Percentiles rank a stretch among this genome's conserved stretches.
Evolutionary conservation across 768 basidiomycete species (phyloP).

Genomic region (Lactarius tabidus): DNA sequence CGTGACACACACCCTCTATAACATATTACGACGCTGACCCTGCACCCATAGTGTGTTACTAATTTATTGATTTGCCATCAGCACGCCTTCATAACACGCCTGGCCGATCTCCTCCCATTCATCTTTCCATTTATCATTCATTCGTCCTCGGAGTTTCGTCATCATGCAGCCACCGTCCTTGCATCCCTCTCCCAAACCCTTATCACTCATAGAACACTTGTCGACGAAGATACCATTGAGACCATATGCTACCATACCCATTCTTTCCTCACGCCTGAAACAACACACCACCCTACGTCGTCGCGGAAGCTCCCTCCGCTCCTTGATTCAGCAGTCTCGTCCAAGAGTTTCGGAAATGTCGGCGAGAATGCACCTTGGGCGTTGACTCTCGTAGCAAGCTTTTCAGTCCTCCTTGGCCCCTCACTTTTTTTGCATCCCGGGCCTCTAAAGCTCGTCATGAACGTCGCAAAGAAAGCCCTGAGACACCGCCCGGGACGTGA

Average conservation of each 20-base stretch:
- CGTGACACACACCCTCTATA: not conserved
- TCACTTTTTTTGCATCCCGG: constrained; percentile 17
- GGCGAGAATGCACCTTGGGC: constrained; percentile 21
- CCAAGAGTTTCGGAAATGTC: not conserved
- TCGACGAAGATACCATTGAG: constrained; percentile 8
- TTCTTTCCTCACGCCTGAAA: constrained; percentile 20
- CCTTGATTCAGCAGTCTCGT: constrained; percentile 13
- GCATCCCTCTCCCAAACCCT: constrained; percentile 17
- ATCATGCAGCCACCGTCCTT: constrained; percentile 12
- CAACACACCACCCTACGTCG: constrained; percentile 19
- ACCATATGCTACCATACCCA: constrained; percentile 13
- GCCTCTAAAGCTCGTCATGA: constrained; percentile 20
- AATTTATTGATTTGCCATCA: constrained; percentile 11
- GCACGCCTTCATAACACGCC: constrained; percentile 4
- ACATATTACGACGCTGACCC: not conserved
- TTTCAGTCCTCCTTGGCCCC: constrained; percentile 14
- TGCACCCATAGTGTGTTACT: constrained; percentile 12
- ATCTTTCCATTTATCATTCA: constrained; percentile 18
- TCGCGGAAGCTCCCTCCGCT: constrained; percentile 16
- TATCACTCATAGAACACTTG: not conserved
- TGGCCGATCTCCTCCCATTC: constrained; percentile 14
- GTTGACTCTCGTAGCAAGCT: constrained; percentile 11
- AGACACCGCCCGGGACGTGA: constrained; percentile 17
- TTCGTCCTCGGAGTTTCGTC: constrained; percentile 14
- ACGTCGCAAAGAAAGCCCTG: constrained; percentile 8